A percentile compares a stretch with the other conserved stretches of the same genome.
Evolutionary conservation across 495 filamentous ascomycete genomes (phyloP).

Genomic region (Trichoderma parareesei): DNA sequence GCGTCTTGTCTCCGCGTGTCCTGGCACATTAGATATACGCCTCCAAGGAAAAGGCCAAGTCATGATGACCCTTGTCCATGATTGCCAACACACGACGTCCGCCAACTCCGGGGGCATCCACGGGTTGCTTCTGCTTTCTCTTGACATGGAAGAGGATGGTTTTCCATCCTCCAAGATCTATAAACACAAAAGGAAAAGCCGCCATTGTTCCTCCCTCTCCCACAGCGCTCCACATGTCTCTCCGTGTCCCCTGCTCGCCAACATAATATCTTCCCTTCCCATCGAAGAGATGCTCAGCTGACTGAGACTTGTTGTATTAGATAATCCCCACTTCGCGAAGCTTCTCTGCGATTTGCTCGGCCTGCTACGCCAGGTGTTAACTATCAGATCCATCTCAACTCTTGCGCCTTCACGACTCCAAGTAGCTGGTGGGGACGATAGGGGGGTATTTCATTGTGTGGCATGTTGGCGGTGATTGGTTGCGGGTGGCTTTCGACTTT

Average conservation of each 20-base stretch:
- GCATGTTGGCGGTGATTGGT: neutral
- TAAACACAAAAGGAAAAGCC: slow-evolving; percentile 4
- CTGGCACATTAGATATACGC: slow-evolving; percentile 1
- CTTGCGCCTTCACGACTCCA: slow-evolving; percentile 5
- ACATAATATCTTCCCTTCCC: neutral
- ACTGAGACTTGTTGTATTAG: slow-evolving; percentile 4
- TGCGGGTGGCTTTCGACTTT: too few relatives aligned
- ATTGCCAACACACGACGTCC: neutral
- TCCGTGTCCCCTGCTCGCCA: neutral
- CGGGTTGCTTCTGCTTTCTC: neutral
- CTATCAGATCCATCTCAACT: slow-evolving; percentile 4
- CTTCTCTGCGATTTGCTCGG: neutral
- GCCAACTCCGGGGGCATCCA: neutral
- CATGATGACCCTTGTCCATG: neutral
- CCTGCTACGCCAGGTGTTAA: slow-evolving; percentile 10
- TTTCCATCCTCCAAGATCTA: slow-evolving; percentile 15
- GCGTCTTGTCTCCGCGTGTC: neutral
- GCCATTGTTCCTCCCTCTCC: neutral
- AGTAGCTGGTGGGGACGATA: slow-evolving; percentile 1
- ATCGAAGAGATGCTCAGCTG: neutral
- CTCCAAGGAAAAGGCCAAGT: neutral
- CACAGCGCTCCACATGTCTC: neutral
- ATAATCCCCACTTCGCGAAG: slow-evolving; percentile 8
- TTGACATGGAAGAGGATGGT: slow-evolving; percentile 13
- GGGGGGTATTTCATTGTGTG: neutral